Conservation (phyloP, 2,329 filamentous ascomycete species). For the Erysiphe pisi region DNA sequence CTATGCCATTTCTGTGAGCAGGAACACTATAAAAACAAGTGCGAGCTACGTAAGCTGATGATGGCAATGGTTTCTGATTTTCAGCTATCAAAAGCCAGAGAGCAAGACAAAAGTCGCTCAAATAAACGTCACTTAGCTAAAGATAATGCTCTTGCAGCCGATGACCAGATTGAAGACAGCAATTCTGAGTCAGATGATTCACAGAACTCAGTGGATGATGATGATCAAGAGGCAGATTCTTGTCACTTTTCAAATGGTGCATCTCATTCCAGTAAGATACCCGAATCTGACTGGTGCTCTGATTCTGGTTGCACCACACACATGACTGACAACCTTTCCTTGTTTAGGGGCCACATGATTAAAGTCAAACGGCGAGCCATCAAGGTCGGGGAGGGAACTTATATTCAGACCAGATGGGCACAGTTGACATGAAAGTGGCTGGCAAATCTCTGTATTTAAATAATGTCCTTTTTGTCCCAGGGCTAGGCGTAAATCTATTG, state of each 20-base stretch:
- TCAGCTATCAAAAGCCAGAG: neutral
- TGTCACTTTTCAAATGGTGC: neutral
- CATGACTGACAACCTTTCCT: constrained; percentile 5
- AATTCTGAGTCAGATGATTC: neutral
- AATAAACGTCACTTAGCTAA: neutral
- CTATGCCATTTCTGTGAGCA: constrained; percentile 10
- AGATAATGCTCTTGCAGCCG: neutral
- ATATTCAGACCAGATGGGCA: neutral
- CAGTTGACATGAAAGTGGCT: neutral
- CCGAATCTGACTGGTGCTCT: neutral
- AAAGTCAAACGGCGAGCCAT: constrained; percentile 17
- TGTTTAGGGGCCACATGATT: neutral
- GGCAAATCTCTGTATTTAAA: neutral
- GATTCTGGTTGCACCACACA: neutral
- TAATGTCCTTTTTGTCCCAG: constrained; percentile 8
- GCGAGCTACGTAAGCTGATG: neutral
- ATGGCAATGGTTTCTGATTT: constrained; percentile 1
- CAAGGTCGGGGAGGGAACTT: constrained; percentile 4
- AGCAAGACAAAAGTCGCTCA: neutral
- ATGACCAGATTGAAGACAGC: neutral
- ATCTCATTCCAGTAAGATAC: constrained; percentile 7
- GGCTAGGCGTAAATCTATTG: neutral
- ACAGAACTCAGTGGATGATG: neutral
- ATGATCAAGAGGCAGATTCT: neutral
- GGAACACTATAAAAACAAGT: constrained; percentile 1